Conservation (phyloP, 352 stramenopile species). For the Phytophthora aleatoria region DNA sequence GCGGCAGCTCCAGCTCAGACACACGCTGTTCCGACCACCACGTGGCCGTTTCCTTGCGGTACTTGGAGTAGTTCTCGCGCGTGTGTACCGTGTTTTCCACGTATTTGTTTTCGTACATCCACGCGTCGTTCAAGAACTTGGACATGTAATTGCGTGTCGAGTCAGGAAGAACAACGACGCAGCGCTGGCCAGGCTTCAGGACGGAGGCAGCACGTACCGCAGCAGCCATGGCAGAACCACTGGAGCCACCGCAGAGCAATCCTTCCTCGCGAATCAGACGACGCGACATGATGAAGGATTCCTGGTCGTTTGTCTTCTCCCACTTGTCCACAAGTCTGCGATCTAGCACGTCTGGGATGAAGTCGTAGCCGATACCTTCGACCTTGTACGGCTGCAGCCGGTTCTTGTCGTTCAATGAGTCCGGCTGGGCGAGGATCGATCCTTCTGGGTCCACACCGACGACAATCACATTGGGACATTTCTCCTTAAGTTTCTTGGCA, state of each 20-base stretch:
- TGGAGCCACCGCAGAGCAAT: constrained; percentile 93
- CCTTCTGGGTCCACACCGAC: constrained; percentile 92
- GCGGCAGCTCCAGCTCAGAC: constrained; percentile 70
- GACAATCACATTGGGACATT: constrained; percentile 82
- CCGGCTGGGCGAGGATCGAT: constrained; percentile 92
- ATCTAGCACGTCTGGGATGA: constrained; percentile 95
- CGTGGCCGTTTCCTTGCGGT: constrained; percentile 69
- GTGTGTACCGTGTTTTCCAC: constrained; percentile 73
- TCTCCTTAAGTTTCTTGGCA: constrained; percentile 94
- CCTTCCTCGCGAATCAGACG: constrained; percentile 95
- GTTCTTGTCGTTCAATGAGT: constrained; percentile 92
- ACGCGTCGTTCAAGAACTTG: constrained; percentile 96
- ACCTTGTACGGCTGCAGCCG: constrained; percentile 91
- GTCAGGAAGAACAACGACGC: constrained; percentile 95
- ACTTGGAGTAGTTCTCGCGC: constrained; percentile 72
- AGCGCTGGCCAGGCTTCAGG: constrained; percentile 89
- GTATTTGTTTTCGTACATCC: constrained; percentile 88
- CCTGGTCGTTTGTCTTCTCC: constrained; percentile 95
- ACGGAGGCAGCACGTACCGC: constrained; percentile 81
- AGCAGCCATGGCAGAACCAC: constrained; percentile 85
- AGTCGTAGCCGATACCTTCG: constrained; percentile 97
- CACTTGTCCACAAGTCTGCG: constrained; percentile 91
- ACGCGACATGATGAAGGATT: constrained; percentile 94
- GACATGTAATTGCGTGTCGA: constrained; percentile 98
- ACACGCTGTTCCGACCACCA: constrained; percentile 94